A percentile compares a stretch with the other conserved stretches of the same genome.
These are phyloP conservation scores for Monosporozyma aerobia DNA, from an alignment of 805 yeast species.

Conservation along the genomic window DNA sequence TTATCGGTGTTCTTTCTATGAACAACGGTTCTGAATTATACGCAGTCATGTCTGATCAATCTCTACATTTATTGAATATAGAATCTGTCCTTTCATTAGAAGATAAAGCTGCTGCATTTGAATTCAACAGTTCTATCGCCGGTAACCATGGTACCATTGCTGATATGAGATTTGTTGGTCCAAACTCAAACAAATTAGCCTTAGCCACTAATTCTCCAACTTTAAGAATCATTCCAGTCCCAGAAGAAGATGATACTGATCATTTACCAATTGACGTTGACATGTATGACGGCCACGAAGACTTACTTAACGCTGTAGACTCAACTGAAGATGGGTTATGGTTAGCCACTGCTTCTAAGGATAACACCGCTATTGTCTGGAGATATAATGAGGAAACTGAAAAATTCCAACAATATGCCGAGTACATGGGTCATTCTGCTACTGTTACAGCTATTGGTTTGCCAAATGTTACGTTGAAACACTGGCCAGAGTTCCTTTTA, in stretches of 20 bases:
- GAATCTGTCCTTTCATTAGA: constrained; percentile 20
- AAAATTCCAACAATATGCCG: constrained; percentile 41
- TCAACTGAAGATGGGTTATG: constrained; percentile 72
- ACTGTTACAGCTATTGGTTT: constrained; percentile 76
- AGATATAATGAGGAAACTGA: constrained; percentile 38
- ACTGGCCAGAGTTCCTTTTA: constrained; percentile 58
- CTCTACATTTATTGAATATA: constrained; percentile 46
- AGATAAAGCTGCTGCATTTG: constrained; percentile 31
- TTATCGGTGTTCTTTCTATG: constrained; percentile 47
- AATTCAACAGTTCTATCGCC: constrained; percentile 50
- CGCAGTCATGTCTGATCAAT: constrained; percentile 74
- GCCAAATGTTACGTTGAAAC: constrained; percentile 41
- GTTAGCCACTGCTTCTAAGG: constrained; percentile 91
- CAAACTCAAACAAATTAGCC: constrained; percentile 48
- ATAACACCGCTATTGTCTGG: constrained; percentile 81
- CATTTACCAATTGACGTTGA: constrained; percentile 45
- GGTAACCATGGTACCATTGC: constrained; percentile 96
- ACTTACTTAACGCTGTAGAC: constrained; percentile 74
- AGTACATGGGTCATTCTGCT: constrained; percentile 79
- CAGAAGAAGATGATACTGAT: constrained; percentile 6
- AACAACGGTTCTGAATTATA: constrained; percentile 32
- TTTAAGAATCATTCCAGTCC: constrained; percentile 54
- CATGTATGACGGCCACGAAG: constrained; percentile 73
- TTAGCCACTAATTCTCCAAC: constrained; percentile 92
- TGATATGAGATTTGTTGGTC: constrained; percentile 73